Evolutionary conservation across 164 flowering plant species (phyloP).

Genomic region (Euptelea pleiosperma): DNA sequence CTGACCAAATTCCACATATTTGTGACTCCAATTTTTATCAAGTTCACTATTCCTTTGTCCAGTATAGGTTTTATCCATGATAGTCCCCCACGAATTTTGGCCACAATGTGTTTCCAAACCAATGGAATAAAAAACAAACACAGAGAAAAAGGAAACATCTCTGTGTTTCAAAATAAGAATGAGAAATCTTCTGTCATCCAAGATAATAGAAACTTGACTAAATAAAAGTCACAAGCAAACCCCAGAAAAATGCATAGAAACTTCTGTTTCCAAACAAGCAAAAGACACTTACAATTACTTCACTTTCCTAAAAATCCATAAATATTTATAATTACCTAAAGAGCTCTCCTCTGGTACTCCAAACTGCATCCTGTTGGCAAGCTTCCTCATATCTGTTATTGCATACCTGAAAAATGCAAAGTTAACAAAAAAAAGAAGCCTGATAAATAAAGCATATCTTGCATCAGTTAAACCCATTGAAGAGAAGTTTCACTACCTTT

Average conservation of each 20-base stretch:
- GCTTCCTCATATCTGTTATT: constrained; percentile 91
- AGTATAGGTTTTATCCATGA: too few relatives aligned
- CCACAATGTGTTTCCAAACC: neutral
- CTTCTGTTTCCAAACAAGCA: neutral
- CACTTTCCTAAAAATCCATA: neutral
- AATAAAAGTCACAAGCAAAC: neutral
- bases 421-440: neutral
- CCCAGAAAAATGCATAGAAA: neutral
- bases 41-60: neutral
- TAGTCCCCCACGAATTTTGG: neutral
- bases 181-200: neutral
- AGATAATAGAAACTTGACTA: neutral
- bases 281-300: neutral
- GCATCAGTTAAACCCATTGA: neutral
- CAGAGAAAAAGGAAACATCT: neutral
- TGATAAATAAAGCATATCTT: neutral
- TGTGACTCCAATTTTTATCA: too few relatives aligned
- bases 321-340: constrained; percentile 44
- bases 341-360: constrained; percentile 98
- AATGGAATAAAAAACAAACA: neutral
- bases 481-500: constrained; percentile 46
- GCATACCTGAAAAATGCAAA: constrained; percentile 59
- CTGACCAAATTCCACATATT: too few relatives aligned
- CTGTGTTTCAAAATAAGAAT: neutral
- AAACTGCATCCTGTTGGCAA: constrained; percentile 97